A percentile compares a stretch with the other conserved stretches of the same genome.
Conservation (phyloP, 2,329 filamentous ascomycete species). For the Beauveria medogensis region DNA sequence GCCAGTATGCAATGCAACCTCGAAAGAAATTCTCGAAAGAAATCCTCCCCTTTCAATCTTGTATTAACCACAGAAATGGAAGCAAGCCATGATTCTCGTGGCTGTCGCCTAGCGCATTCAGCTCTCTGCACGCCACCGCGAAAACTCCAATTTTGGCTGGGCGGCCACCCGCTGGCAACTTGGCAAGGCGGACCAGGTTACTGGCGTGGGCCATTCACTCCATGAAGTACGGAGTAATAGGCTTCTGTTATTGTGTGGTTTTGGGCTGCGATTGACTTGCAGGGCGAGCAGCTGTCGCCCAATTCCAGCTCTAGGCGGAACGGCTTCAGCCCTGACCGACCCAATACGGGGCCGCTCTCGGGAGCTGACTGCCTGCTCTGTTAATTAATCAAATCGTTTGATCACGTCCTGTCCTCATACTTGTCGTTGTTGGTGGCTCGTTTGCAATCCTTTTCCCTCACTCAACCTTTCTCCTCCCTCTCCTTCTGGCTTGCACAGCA, state of each 20-base stretch:
- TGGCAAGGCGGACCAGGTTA: constrained; percentile 6
- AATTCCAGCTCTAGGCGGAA: not conserved
- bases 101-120: constrained; percentile 10
- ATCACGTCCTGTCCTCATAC: not conserved
- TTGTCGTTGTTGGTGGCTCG: not conserved
- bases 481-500: not conserved
- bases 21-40: not conserved
- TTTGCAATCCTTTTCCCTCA: not conserved
- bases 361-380: constrained; percentile 1
- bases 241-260: not conserved
- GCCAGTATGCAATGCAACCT: not conserved
- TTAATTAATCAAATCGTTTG: not conserved
- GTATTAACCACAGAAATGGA: not conserved
- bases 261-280: not conserved
- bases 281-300: not conserved
- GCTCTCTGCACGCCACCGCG: constrained; percentile 11
- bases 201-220: not conserved
- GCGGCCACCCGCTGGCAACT: not conserved
- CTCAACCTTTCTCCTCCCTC: not conserved
- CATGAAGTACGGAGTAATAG: too few relatives aligned
- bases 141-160: constrained; percentile 4
- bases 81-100: not conserved
- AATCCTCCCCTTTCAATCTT: not conserved
- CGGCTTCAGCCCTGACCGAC: constrained; percentile 1
- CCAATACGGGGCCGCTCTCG: not conserved